These are phyloP conservation scores for Colletotrichum coccodes DNA, from an alignment of 2,329 filamentous ascomycete genomes.

Conservation along the genomic window DNA sequence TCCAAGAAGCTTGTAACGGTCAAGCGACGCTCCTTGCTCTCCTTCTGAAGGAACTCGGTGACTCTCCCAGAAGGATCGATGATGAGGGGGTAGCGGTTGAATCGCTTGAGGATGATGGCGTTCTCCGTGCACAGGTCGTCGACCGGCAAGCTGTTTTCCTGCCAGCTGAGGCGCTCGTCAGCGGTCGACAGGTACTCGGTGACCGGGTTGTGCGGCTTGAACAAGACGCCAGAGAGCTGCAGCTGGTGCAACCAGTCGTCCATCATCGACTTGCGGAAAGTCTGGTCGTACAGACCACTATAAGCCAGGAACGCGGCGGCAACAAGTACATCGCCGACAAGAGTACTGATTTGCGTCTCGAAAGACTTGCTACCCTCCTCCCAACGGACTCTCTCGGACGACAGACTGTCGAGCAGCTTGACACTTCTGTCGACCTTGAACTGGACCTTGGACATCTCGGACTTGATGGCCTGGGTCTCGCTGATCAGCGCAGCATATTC, in stretches of 20 bases:
- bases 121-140: conserved; percentile 99
- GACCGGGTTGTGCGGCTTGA: conserved; percentile 92
- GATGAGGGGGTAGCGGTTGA: conserved; percentile 98
- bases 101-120: conserved; percentile 95
- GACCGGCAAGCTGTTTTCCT: conserved; percentile 91
- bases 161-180: conserved; percentile 94
- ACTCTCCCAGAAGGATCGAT: conserved; percentile 97
- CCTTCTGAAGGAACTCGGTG: conserved; percentile 93
- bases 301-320: conserved; percentile 98
- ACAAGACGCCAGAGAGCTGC: conserved; percentile 89
- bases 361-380: conserved; percentile 98
- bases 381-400: conserved; percentile 93
- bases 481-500: conserved; percentile 97
- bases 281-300: conserved; percentile 96
- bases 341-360: conserved; percentile 95
- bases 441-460: conserved; percentile 94
- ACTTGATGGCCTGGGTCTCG: conserved; percentile 96
- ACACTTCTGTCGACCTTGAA: conserved; percentile 99
- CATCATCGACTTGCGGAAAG: conserved; percentile 96
- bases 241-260: conserved; percentile 98
- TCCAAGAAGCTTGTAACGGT: conserved; percentile 99
- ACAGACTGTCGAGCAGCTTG: conserved; percentile 91
- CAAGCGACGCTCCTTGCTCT: conserved; percentile 91
- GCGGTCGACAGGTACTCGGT: conserved; percentile 97
- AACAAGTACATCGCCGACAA: conserved; percentile 94